A percentile compares a stretch with the other conserved stretches of the same genome.
Conservation (phyloP, 1,139 yeast genomes). For the Maudiozyma humilis region DNA sequence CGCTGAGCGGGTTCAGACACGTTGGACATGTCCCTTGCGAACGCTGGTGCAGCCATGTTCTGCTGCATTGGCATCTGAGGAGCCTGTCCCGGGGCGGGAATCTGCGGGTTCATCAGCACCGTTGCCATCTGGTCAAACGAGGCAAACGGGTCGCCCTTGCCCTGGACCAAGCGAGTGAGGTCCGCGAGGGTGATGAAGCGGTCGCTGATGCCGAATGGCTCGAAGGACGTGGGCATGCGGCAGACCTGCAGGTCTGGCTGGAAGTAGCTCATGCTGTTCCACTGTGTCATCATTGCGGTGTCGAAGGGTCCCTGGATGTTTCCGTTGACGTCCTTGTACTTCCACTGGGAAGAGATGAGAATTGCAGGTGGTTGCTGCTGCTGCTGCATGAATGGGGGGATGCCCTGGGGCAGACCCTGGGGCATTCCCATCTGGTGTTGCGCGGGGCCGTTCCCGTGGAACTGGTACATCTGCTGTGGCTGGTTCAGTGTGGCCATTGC, state of each 20-base stretch:
- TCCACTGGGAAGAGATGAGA: constrained; percentile 27
- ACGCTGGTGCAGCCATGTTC: background rate
- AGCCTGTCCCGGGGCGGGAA: background rate
- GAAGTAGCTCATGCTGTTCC: constrained; percentile 29
- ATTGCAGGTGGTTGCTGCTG: constrained; percentile 5
- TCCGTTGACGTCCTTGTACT: constrained; percentile 27
- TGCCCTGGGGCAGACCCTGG: background rate
- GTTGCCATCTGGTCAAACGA: constrained; percentile 17
- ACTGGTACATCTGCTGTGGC: background rate
- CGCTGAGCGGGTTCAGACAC: background rate
- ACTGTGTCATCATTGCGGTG: constrained; percentile 26
- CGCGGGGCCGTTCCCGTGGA: background rate
- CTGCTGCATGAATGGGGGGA: background rate
- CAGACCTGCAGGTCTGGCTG: constrained; percentile 25
- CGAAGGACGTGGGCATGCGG: constrained; percentile 19
- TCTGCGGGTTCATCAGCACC: background rate
- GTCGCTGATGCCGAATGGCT: constrained; percentile 26
- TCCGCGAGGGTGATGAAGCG: constrained; percentile 24
- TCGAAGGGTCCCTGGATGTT: constrained; percentile 31
- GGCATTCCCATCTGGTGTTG: background rate
- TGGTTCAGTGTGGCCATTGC: background rate
- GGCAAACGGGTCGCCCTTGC: constrained; percentile 25
- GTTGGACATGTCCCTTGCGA: background rate
- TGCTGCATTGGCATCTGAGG: background rate
- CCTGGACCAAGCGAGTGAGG: constrained; percentile 20